Evolutionary conservation across 2,329 filamentous ascomycete genomes (phyloP), one percentile per base, ranked within the genome.

Genomic region (Exophiala calicioides): DNA sequence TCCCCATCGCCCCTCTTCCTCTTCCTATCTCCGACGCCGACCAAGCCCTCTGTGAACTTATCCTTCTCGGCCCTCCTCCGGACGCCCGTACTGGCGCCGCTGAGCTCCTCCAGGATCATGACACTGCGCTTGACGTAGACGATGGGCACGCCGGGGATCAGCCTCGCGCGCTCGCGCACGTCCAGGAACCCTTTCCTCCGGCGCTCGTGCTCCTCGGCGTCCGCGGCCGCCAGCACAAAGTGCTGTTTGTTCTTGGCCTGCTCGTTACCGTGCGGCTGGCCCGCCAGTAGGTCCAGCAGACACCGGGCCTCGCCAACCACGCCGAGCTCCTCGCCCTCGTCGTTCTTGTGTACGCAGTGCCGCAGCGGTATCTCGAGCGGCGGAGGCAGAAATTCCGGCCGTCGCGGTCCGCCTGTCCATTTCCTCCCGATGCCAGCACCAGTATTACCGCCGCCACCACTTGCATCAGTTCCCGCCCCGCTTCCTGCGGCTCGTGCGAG

Each of bases 101-200:
- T 73, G 65, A 75, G 63, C 10, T 73, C 72, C 58, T 75, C 72
- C 44, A 75, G 57, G 10, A 75, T 66, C 72, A 75, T 75, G 5
- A 75, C 72, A 12, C 71, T 74, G 35, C 73, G 64, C 60, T 75
- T 75, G 23, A 76, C 73, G 57, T 74, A 76, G 32, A 76, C 68
- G 20, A 75, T 70, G 12, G 73, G 73, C 23, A 75, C 72, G 38
- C 73, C 73, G 10, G 70, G 70, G 8, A 75, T 69, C 13, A 65
- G 57, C 31, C 73, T 63, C 34, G 70, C 70, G 8, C 59, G 60
- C 7, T 63, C 57, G 10, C 72, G 60, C 19, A 76, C 60, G 21
- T 63, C 65, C 56, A 56, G 62, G 43, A 63, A 56, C 41, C 61
- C 64, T 48, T 60, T 61, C 39, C 62, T 61, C 26, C 58, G 62